Base-by-base conservation (phyloP, 768 basidiomycete species). In the Mycena haematopus region DNA sequence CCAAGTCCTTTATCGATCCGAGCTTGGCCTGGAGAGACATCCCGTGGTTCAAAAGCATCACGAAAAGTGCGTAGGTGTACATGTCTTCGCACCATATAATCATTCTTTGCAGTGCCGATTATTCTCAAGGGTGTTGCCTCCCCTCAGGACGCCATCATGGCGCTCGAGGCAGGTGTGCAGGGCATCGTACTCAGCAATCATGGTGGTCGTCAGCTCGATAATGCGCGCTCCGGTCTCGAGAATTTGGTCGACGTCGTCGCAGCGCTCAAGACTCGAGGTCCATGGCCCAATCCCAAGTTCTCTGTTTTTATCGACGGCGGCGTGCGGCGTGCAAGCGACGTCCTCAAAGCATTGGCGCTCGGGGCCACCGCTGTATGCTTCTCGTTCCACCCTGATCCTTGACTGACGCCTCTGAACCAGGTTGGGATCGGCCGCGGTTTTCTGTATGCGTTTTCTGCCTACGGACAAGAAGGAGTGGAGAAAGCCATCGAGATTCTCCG, bases 1-100 rank as follows among this genome's bases (percentile, higher is more conserved):
- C 22, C 9, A 25, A 95, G 86, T 92, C 92, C 1, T 99, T 99
- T 76, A 99, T 99, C 67, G 97, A 99, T 72, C 95, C 96, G 0
- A 84, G 88, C 2, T 77, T 98, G 60, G 84, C 84, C 60, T 99
- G 96, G 96, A 80, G 82, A 36, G 95, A 96, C 70, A 78, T 96
- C 40, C 77, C 83, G 0, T 96, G 92, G 83, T 91, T 95, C 77
- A 88, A 86, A 75, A 83, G 80, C 63, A 91, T 93, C 65, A 93
- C 92, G 1, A 84, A 82, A 56, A 92, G 89, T 82, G 51, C 2
- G 54, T 53, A 71, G 61, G 8, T 11, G 44, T 33, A 13, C 53
- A 21, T 14, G 40, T 53, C 57, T 70, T 57, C 81, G 78, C 81
- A n/a, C n/a, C n/a, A 85, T 74, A 78, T 80, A 31, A 15, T 29